These are phyloP conservation scores for Colletotrichum tanaceti DNA, from an alignment of 2,329 filamentous ascomycete genomes.

Conservation along the genomic window DNA sequence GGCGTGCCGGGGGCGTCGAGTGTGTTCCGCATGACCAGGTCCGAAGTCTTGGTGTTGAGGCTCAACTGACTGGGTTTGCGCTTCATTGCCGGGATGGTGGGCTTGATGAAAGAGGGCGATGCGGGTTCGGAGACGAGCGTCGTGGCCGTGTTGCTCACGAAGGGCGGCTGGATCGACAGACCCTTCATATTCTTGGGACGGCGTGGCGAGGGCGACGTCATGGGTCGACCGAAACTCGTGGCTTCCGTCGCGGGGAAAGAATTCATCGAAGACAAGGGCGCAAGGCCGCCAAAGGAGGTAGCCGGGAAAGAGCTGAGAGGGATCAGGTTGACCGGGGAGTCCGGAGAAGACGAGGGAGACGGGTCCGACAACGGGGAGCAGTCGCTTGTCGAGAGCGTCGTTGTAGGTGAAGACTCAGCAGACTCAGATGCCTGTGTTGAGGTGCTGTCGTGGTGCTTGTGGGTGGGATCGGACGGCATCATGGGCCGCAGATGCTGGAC, in stretches of 20 bases:
- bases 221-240: conserved; percentile 62
- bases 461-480: conserved; percentile 62
- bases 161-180: conserved; percentile 78
- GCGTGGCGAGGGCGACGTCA: conserved; percentile 76
- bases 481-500: conserved; percentile 53
- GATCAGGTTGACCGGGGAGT: conserved; percentile 83
- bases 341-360: conserved; percentile 91
- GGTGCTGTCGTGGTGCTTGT: conserved; percentile 81
- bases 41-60: conserved; percentile 76
- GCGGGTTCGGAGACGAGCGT: conserved; percentile 71
- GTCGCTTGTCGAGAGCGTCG: conserved; percentile 91
- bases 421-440: conserved; percentile 85
- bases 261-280: conserved; percentile 54
- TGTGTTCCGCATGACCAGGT: conserved; percentile 61
- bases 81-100: conserved; percentile 75
- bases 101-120: conserved; percentile 84
- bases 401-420: conserved; percentile 93
- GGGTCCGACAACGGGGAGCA: conserved; percentile 90
- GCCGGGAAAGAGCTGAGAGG: conserved; percentile 76
- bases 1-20: conserved; percentile 68
- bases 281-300: conserved; percentile 64
- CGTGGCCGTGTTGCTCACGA: conserved; percentile 57
- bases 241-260: conserved; percentile 59
- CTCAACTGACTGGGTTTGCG: conserved; percentile 83
- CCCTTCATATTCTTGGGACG: conserved; percentile 87